Evolutionary conservation across 352 stramenopile species (phyloP), one percentile per base, ranked within the genome.

Genomic region (Globisporangium rhizosaccharum): DNA sequence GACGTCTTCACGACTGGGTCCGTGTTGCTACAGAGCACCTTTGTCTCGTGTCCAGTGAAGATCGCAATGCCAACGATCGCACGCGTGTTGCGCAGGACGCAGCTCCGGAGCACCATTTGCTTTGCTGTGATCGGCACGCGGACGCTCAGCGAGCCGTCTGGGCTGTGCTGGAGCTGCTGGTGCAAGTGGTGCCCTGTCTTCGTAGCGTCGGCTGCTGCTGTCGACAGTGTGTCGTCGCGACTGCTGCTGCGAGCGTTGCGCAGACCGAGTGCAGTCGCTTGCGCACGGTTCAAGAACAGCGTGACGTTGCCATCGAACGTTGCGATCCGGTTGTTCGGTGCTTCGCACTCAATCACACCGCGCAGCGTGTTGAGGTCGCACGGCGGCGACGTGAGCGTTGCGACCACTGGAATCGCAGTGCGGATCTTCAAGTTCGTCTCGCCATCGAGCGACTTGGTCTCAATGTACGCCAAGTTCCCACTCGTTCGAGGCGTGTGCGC

Each of bases 21-120:
- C 7, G 76, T 88, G 55, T 90, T 90, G 64, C 80, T 92, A 56
- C 82, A 92, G 54, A 90, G 90, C 0, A 94, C 81, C 53, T 94
- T 94, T 3, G 82, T 88, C 58, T 94, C 84, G 48, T 90, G 84
- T 14, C 84, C 84, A 9, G 90, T 97, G 62, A 97, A 97, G 46
- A 98, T 70, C 39, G 96, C 87, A 54, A 96, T 66, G 0, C 92
- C 87, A 30, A 83, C 84, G 3, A 97, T 70, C 1, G 72, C 88
- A 25, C 72, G 72, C 11, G 90, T 97, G 61, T 97, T 96, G 14
- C 88, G 77, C 9, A 98, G 70, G 47, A 94, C 75, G 53, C 87
- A 96, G 30, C 87, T 96, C 10, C 91, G 85, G 14, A 97, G 66
- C 45, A 97, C 66, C 69, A 97, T 90, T 59, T 97, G 94, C 61